Percentiles rank a stretch among this genome's conserved stretches.
Evolutionary conservation across 1,284 basidiomycete species (phyloP).

Genomic region (Golubevia pallescens): DNA sequence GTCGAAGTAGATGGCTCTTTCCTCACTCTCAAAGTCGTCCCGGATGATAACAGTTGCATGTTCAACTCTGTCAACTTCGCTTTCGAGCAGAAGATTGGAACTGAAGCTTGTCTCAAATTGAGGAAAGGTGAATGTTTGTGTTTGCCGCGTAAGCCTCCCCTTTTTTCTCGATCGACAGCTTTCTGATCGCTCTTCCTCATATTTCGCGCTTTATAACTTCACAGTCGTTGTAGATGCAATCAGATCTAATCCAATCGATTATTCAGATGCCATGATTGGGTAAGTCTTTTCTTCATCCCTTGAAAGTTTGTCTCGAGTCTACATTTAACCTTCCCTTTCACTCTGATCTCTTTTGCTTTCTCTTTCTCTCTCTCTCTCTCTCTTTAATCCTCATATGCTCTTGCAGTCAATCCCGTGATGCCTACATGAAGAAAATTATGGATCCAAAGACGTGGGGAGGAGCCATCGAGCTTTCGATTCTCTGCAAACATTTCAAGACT

Average conservation of each 20-base stretch:
- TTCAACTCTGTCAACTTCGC: conserved; percentile 32
- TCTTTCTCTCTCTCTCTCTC: neutral
- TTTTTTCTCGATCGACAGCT: neutral
- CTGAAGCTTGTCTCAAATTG: conserved; percentile 14
- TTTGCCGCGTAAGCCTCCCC: neutral
- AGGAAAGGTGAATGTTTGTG: conserved; percentile 10
- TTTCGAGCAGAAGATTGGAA: conserved; percentile 14
- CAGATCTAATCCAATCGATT: conserved; percentile 16
- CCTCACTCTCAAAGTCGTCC: conserved; percentile 29
- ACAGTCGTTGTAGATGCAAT: conserved; percentile 21
- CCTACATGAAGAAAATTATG: conserved; percentile 7
- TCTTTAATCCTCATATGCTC: neutral
- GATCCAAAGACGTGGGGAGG: conserved; percentile 30
- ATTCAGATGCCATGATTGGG: conserved; percentile 36
- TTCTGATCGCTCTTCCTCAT: neutral
- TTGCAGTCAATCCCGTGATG: conserved; percentile 5
- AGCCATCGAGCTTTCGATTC: conserved; percentile 37
- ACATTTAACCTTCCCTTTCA: neutral
- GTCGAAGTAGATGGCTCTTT: conserved; percentile 4
- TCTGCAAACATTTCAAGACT: conserved; percentile 21
- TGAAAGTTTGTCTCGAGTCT: no score
- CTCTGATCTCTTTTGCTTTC: no score
- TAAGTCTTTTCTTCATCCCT: no score
- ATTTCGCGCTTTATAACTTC: neutral
- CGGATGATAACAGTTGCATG: conserved; percentile 47